These are phyloP conservation scores for Xanthoconium stramineum DNA, from an alignment of 768 basidiomycete species.

Conservation along the genomic window DNA sequence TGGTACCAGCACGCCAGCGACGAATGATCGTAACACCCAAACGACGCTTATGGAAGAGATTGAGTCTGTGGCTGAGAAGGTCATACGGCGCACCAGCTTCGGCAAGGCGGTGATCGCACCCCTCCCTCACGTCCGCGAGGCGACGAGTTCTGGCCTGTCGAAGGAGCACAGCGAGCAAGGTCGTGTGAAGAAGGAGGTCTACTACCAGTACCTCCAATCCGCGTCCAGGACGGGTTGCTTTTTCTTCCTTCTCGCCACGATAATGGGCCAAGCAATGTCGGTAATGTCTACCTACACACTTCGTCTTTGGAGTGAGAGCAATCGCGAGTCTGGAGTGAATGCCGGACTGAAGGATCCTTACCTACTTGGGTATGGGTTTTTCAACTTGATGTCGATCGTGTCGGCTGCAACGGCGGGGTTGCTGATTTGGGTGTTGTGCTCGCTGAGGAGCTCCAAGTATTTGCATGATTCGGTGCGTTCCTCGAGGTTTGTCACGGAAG, in stretches of 20 bases:
- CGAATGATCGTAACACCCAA: slow-evolving; percentile 20
- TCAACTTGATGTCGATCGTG: slow-evolving; percentile 56
- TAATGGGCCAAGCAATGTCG: slow-evolving; percentile 54
- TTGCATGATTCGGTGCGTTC: slow-evolving; percentile 71
- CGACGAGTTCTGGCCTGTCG: slow-evolving; percentile 45
- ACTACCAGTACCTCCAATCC: slow-evolving; percentile 72
- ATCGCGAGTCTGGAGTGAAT: slow-evolving; percentile 56
- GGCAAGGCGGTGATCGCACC: slow-evolving; percentile 50
- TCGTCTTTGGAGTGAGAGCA: slow-evolving; percentile 82
- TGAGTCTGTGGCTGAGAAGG: slow-evolving; percentile 50
- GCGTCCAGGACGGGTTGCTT: slow-evolving; percentile 72
- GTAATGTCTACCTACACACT: slow-evolving; percentile 64
- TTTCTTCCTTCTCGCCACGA: slow-evolving; percentile 56
- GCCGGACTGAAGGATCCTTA: slow-evolving; percentile 52
- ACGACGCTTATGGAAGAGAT: slow-evolving; percentile 24
- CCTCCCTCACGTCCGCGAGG: slow-evolving; percentile 36
- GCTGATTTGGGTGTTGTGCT: slow-evolving; percentile 74
- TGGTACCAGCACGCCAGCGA: slow-evolving; percentile 18
- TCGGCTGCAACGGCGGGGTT: slow-evolving; percentile 55
- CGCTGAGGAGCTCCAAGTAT: slow-evolving; percentile 66
- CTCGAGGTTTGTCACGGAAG: background rate
- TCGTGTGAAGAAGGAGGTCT: slow-evolving; percentile 73
- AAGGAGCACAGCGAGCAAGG: slow-evolving; percentile 81
- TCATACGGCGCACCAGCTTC: slow-evolving; percentile 55
- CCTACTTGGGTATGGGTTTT: slow-evolving; percentile 63